These are phyloP conservation scores for Dalbergia oliveri DNA, from an alignment of 306 rosid genomes.

Conservation along the genomic window DNA sequence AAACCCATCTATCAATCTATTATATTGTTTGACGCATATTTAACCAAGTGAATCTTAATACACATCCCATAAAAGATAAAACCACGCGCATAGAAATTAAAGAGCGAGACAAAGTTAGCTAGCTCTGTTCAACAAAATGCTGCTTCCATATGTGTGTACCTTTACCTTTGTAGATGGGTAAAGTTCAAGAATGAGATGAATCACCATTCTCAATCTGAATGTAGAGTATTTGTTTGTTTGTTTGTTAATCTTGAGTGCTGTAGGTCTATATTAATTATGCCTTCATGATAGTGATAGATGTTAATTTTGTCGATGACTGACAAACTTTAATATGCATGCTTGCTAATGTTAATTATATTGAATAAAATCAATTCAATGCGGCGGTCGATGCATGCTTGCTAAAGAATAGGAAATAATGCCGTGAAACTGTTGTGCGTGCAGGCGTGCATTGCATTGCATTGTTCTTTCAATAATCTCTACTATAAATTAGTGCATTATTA, in stretches of 20 bases:
- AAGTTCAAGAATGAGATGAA: no score
- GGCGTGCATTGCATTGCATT: constrained; percentile 1
- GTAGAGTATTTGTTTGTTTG: no score
- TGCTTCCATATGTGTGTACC: no score
- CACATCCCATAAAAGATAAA: no score
- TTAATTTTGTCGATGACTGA: neutral
- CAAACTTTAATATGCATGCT: constrained; percentile 20
- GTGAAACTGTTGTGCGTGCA: neutral
- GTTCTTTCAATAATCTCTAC: neutral
- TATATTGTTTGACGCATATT: neutral
- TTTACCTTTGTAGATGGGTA: no score
- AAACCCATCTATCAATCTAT: neutral
- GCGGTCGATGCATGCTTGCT: constrained; percentile 45
- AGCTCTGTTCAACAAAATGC: no score
- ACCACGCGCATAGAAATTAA: no score
- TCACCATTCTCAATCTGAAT: neutral
- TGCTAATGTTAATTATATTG: neutral
- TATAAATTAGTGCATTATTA: neutral
- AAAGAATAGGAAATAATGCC: constrained; percentile 8
- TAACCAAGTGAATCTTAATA: no score
- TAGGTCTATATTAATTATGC: neutral
- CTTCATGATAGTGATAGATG: constrained; percentile 11
- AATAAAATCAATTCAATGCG: neutral
- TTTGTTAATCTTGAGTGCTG: neutral
- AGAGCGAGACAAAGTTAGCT: no score